A percentile compares a stretch with the other conserved stretches of the same genome.
These are phyloP conservation scores for Pythium vanterpoolii DNA, from an alignment of 352 stramenopile genomes.

Conservation along the genomic window DNA sequence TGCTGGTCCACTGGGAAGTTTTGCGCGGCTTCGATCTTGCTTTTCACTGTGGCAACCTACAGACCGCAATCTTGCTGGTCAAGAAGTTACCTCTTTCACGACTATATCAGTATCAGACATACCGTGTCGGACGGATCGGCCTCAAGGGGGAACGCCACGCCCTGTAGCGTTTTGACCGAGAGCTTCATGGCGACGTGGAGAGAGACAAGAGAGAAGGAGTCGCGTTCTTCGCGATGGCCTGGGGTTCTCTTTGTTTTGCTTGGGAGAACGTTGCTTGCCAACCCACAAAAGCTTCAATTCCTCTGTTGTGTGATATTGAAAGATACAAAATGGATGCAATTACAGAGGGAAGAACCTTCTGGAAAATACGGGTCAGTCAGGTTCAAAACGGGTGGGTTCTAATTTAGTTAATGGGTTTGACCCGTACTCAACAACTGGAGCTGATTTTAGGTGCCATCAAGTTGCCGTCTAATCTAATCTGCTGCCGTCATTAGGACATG, in stretches of 20 bases:
- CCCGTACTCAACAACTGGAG: neutral
- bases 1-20: slow-evolving; percentile 68
- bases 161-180: slow-evolving; percentile 84
- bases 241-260: slow-evolving; percentile 7
- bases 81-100: neutral
- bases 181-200: slow-evolving; percentile 62
- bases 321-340: slow-evolving; percentile 5
- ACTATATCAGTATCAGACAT: neutral
- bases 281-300: slow-evolving; percentile 15
- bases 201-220: neutral
- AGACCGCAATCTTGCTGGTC: neutral
- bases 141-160: slow-evolving; percentile 76
- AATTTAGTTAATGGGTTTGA: neutral
- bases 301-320: slow-evolving; percentile 20
- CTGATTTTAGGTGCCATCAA: neutral
- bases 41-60: slow-evolving; percentile 74
- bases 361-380: slow-evolving; percentile 11
- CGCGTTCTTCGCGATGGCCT: neutral
- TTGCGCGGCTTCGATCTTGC: slow-evolving; percentile 76
- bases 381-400: too few species aligned
- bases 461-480: slow-evolving; percentile 23
- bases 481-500: slow-evolving; percentile 7
- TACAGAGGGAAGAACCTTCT: slow-evolving; percentile 19
- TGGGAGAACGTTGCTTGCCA: slow-evolving; percentile 5
- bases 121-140: slow-evolving; percentile 73